Evolutionary conservation across 495 filamentous ascomycete genomes (phyloP), one percentile per base, ranked within the genome.

Genomic region (Hypoxylon trugodes): DNA sequence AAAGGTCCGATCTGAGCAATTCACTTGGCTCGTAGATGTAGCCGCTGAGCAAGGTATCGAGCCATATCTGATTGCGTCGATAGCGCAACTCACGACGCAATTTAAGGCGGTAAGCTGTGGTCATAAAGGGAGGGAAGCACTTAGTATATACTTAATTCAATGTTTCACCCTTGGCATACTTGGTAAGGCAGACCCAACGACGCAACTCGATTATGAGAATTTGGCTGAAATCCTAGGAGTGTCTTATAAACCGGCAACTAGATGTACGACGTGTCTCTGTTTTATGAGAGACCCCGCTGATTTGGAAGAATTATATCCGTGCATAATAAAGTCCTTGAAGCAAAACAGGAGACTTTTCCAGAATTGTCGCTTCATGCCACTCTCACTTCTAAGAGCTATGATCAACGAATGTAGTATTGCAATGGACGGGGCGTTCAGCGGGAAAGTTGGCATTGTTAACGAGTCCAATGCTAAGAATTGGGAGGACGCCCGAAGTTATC

Each of bases 311-410:
- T 0, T 13, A 47, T 1, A 42, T 24, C 2, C 21, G 24, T 7
- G 28, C 6, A 50, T 56, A 12, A n/a, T 3, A 2, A n/a, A 48
- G 4, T 50, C 30, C 12, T 1, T 58, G 30, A 42, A 16, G 12
- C 38, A 41, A 15, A 58, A 47, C 52, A 36, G 24, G 5, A 35
- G 9, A 7, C 46, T 64, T 16, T 52, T 45, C 15, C 45, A 55
- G 37, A 38, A 28, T 21, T 8, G 9, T 3, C 37, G n/a, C 15
- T 57, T 57, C n/a, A 10, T 64, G 12, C 46, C 51, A 9, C 13
- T 64, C 0, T 2, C 21, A 8, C 8, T 46, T 10, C 35, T 59
- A 13, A 9, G 9, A 8, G 19, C 6, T 10, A 28, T 15, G 19
- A 7, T 47, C 4, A 30, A 15, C 43, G 12, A 13, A 24, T n/a